Evolutionary conservation across 768 basidiomycete species (phyloP), one percentile per base, ranked within the genome.

Genomic region (Tulasnella sp.): DNA sequence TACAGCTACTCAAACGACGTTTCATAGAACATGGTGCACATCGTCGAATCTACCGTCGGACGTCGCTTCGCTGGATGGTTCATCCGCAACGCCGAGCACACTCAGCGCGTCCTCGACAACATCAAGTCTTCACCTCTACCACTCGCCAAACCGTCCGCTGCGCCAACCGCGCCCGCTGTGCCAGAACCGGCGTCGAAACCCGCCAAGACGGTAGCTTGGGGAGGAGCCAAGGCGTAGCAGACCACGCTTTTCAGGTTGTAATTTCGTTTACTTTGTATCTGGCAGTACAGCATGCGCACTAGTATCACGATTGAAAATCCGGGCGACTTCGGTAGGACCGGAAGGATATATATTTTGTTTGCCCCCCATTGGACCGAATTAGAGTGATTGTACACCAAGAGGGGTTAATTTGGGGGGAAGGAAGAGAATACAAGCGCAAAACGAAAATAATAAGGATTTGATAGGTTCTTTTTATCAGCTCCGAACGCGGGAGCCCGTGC

Each of bases 51-150:
- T 26, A 97, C 94, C 0, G 89, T 96, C 22, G 94, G 95, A 17
- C 83, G 96, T 62, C 88, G 94, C 65, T 98, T 94, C 80, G 96
- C 94, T 2, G 93, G 94, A 42, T 97, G 94, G 92, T 98, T 98
- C 82, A 95, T 98, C 81, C 90, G 94, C 76, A 94, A 95, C 80
- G 92, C 94, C 5, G 95, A 97, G 80, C 88, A 94, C 76, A 89
- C 94, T 32, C 91, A 94, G 77, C 87, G 92, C 75, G 91, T 95
- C 71, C 84, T 89, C 74, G 94, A 95, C 77, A 89, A 89, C 73
- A 82, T 97, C 75, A 88, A 84, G 74, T 81, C 82, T 52, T 81
- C 82, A 39, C 86, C 88, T 36, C 79, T 89, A 12, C 88, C 88
- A 19, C 75, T 78, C 52, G 34, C 76, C 12, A 77, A 79, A 68